phyloP scores from a whole-genome alignment of 345 rosid genomes.

The Acer saccharum region DNA sequence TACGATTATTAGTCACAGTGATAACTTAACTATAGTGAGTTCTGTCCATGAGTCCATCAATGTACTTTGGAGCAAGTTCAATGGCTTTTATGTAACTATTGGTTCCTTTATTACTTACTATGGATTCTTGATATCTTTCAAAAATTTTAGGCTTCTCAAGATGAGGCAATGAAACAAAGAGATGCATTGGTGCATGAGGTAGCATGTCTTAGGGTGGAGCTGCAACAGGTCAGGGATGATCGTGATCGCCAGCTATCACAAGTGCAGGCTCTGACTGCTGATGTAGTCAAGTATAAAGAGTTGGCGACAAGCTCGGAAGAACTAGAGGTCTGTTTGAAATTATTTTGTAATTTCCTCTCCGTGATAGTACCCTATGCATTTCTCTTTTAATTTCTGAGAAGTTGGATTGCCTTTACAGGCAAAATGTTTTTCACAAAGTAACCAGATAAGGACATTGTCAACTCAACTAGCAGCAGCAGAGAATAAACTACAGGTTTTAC shows the following conservation, averaged over 20 bases:
- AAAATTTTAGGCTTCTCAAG: slow-evolving; percentile 64
- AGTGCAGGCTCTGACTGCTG: slow-evolving; percentile 51
- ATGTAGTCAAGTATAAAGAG: slow-evolving; percentile 66
- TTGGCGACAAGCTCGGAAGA: slow-evolving; percentile 64
- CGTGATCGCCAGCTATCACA: slow-evolving; percentile 62
- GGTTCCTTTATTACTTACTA: not conserved
- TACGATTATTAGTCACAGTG: too few species aligned
- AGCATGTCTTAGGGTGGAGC: slow-evolving; percentile 63
- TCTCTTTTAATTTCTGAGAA: slow-evolving; percentile 15
- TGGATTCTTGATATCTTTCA: slow-evolving; percentile 16
- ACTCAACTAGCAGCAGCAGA: slow-evolving; percentile 67
- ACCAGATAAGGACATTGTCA: slow-evolving; percentile 63
- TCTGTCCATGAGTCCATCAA: not conserved
- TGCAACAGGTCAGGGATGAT: slow-evolving; percentile 66
- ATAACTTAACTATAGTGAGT: not conserved
- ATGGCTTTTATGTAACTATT: not conserved
- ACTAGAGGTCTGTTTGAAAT: slow-evolving; percentile 63
- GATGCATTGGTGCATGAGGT: slow-evolving; percentile 66
- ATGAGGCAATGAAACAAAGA: slow-evolving; percentile 72
- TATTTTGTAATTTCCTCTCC: slow-evolving; percentile 2
- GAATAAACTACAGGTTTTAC: slow-evolving; percentile 63
- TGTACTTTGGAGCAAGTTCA: not conserved
- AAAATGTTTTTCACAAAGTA: slow-evolving; percentile 65
- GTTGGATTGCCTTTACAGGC: slow-evolving; percentile 45
- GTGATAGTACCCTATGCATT: not conserved